These are phyloP conservation scores for Erythrophleum ivorense DNA, from an alignment of 331 rosid genomes.

Conservation along the genomic window DNA sequence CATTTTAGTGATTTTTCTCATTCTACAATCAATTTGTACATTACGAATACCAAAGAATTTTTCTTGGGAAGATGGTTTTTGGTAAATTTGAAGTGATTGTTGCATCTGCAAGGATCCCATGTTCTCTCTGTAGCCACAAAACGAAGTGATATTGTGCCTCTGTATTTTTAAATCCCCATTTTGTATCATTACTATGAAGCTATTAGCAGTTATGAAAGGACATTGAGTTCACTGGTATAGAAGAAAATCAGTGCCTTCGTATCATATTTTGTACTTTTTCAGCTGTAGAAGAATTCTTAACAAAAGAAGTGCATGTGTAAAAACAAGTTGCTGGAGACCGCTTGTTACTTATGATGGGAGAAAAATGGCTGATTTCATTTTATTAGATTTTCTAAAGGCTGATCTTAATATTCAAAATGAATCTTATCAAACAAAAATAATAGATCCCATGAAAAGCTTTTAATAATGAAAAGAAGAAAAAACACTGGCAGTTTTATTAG, in stretches of 20 bases:
- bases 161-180: neutral
- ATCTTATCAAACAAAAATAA: neutral
- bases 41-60: neutral
- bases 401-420: neutral
- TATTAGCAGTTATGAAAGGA: neutral
- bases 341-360: neutral
- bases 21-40: neutral
- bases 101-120: conserved; percentile 4
- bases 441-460: neutral
- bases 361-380: no score
- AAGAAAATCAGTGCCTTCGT: neutral
- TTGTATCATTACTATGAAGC: neutral
- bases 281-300: neutral
- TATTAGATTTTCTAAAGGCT: no score
- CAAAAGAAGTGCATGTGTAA: neutral
- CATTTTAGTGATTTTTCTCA: neutral
- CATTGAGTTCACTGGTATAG: neutral
- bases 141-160: neutral
- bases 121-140: neutral
- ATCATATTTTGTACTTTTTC: neutral
- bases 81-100: conserved; percentile 10
- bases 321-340: neutral
- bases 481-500: neutral
- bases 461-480: neutral
- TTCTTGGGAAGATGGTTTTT: conserved; percentile 22